Evolutionary conservation across 768 basidiomycete genomes (phyloP), one percentile per base, ranked within the genome.

Genomic region (Amanita jacksonii): DNA sequence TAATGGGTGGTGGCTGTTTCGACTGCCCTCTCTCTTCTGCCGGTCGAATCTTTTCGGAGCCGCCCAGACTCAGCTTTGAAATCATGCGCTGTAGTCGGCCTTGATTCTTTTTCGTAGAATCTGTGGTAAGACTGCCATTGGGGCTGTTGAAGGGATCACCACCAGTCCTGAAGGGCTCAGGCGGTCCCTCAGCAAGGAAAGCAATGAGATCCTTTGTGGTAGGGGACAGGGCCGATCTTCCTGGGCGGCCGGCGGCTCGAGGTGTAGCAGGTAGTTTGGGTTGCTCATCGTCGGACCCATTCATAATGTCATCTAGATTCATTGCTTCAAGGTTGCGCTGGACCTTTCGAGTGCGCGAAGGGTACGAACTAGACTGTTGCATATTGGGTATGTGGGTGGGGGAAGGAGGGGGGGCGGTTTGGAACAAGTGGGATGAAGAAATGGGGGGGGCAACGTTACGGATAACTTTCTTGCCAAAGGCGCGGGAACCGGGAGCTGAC

Each of bases 71-170:
- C 20, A 90, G 66, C 52, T 78, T 81, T 15, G 86, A 88, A 53
- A 92, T 84, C 79, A 92, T 88, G 50, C 79, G 75, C 60, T 83
- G 81, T 48, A 91, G 63, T 19, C 85, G 73, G 38, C 77, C 77
- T 43, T 69, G 70, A 38, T 63, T 62, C 60, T 78, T 78, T 46
- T 74, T 73, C 5, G 60, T 57, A 43, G 65, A 67, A 19, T 72
- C 71, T 37, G 66, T 57, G 9, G 65, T 55, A 12, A 51, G 49
- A 19, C 55, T 49, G 44, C 66, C 62, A 43, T 72, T 69, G 2
- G 76, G 75, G 5, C 78, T 77, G 41, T 75, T 72, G 20, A 72
- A 67, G 55, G 79, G 78, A 39, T 76, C 73, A 8, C 77, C 75
- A 32, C 58, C 68, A 12, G 6, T 6, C 22, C 74, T 70, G 38